A percentile compares a stretch with the other conserved stretches of the same genome.
phyloP scores from a whole-genome alignment of 208 protist species.

The Naegleria fowleri region DNA sequence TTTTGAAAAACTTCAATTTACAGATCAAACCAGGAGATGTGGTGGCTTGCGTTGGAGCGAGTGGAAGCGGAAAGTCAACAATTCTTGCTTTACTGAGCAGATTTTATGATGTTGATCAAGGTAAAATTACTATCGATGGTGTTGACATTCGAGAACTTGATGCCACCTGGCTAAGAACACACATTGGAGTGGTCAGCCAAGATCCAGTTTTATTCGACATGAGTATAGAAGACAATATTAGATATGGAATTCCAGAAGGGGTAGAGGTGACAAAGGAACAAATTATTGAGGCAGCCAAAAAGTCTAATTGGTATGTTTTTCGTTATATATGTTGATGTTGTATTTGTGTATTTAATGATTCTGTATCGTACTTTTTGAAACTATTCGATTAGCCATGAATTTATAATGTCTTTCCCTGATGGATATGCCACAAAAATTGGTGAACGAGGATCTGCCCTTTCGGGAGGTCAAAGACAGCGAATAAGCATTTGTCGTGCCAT shows the following conservation, averaged over 20 bases:
- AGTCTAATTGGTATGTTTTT: constrained; percentile 9
- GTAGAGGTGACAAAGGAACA: constrained; percentile 15
- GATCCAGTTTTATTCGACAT: constrained; percentile 22
- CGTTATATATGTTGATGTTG: too few species aligned
- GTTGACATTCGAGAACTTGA: background rate
- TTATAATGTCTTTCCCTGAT: constrained; percentile 69
- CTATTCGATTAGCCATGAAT: constrained; percentile 68
- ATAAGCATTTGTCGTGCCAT: constrained; percentile 83
- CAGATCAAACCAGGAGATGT: constrained; percentile 59
- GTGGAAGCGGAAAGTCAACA: constrained; percentile 71
- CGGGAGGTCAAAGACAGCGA: constrained; percentile 84
- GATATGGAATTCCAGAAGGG: background rate
- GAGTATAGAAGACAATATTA: constrained; percentile 23
- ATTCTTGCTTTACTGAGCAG: constrained; percentile 63
- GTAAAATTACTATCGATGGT: constrained; percentile 31
- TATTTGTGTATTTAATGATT: too few species aligned
- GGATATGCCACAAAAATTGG: constrained; percentile 79
- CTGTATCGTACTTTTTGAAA: background rate
- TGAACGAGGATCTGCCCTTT: constrained; percentile 71
- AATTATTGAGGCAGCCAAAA: background rate
- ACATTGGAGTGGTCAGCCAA: constrained; percentile 24
- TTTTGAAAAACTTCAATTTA: constrained; percentile 64
- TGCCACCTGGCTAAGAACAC: background rate
- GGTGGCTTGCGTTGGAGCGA: constrained; percentile 64
- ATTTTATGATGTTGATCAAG: constrained; percentile 66